Percentiles rank a stretch among this genome's conserved stretches.
phyloP scores from a whole-genome alignment of 257 asterid species.

The Solanum bulbocastanum region DNA sequence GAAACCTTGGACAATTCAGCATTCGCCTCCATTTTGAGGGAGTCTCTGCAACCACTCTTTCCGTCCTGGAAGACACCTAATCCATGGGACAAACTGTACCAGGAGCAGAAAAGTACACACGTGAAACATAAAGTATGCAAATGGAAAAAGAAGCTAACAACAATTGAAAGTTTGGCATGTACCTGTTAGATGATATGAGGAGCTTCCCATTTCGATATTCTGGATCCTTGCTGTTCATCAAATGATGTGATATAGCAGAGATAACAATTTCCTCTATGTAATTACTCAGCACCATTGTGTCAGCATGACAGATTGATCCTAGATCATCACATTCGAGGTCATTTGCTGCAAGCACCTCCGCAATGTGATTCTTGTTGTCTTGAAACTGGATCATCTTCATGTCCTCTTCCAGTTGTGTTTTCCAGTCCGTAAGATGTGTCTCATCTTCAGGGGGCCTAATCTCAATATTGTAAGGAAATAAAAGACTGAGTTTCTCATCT shows the following conservation, averaged over 20 bases:
- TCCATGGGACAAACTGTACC: constrained; percentile 80
- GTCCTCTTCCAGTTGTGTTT: constrained; percentile 82
- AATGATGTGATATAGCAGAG: constrained; percentile 77
- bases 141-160: background rate
- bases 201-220: constrained; percentile 96
- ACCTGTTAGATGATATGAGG: constrained; percentile 84
- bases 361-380: constrained; percentile 82
- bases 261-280: constrained; percentile 82
- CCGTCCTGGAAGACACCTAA: constrained; percentile 81
- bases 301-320: constrained; percentile 70
- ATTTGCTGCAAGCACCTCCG: constrained; percentile 89
- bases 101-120: background rate
- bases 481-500: constrained; percentile 45
- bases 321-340: constrained; percentile 89
- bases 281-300: constrained; percentile 49
- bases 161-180: constrained; percentile 1
- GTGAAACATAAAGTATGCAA: background rate
- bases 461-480: constrained; percentile 79
- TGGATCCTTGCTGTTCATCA: constrained; percentile 62
- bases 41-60: constrained; percentile 48
- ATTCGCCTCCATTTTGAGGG: constrained; percentile 66
- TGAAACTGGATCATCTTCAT: constrained; percentile 69
- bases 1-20: constrained; percentile 66
- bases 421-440: constrained; percentile 64
- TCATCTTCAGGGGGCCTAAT: constrained; percentile 89